These are phyloP conservation scores for Penicillium egyptiacum DNA, from an alignment of 495 filamentous ascomycete species.

Conservation along the genomic window DNA sequence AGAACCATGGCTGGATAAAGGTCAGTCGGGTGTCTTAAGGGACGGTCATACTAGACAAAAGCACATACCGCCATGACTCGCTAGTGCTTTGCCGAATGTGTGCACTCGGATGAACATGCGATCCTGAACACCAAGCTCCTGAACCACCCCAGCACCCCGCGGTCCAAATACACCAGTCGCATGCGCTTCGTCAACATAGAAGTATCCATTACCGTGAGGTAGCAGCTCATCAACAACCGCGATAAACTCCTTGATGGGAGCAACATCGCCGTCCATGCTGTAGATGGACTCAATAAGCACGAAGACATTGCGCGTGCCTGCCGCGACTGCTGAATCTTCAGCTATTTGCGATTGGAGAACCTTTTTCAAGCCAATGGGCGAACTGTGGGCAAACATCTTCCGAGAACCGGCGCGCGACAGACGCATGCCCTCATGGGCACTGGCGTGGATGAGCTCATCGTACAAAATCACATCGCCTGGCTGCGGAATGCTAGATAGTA, in stretches of 20 bases:
- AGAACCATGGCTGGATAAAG: slow-evolving; percentile 42
- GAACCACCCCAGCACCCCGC: slow-evolving; percentile 65
- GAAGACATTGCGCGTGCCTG: slow-evolving; percentile 50
- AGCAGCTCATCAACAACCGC: slow-evolving; percentile 55
- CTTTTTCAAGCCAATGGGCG: slow-evolving; percentile 39
- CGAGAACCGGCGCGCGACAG: slow-evolving; percentile 53
- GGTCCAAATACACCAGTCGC: slow-evolving; percentile 66
- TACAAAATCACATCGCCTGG: slow-evolving; percentile 67
- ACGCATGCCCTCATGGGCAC: slow-evolving; percentile 76
- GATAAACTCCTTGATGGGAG: slow-evolving; percentile 61
- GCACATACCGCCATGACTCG: slow-evolving; percentile 65
- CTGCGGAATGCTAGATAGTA: slow-evolving; percentile 67
- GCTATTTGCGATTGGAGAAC: slow-evolving; percentile 40
- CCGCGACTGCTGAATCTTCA: slow-evolving; percentile 28
- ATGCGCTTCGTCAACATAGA: slow-evolving; percentile 81
- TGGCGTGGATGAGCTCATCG: slow-evolving; percentile 76
- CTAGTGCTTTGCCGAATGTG: slow-evolving; percentile 77
- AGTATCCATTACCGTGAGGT: slow-evolving; percentile 58
- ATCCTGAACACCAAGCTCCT: slow-evolving; percentile 63
- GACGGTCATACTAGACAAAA: neutral
- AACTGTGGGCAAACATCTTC: slow-evolving; percentile 64
- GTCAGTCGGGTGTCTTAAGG: neutral
- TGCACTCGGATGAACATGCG: slow-evolving; percentile 67
- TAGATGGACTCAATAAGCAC: slow-evolving; percentile 76
- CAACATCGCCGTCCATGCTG: slow-evolving; percentile 81